Conservation (phyloP, 306 rosid species). For the Cicer pinnatifidum region DNA sequence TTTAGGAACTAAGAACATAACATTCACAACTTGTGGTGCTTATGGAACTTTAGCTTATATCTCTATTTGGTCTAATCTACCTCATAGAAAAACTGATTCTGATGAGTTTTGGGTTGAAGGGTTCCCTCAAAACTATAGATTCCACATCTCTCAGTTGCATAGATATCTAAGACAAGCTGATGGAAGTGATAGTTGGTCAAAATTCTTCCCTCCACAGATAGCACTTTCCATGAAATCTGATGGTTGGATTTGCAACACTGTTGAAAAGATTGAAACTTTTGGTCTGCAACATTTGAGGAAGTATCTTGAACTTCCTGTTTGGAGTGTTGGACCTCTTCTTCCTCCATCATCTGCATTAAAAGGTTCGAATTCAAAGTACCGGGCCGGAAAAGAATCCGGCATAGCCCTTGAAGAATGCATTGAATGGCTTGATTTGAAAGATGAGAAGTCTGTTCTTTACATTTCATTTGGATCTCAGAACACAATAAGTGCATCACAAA, state of each 20-base stretch:
- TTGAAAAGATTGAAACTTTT: constrained; percentile 62
- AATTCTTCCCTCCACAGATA: constrained; percentile 49
- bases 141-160: constrained; percentile 59
- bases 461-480: constrained; percentile 88
- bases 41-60: constrained; percentile 69
- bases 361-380: constrained; percentile 45
- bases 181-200: constrained; percentile 66
- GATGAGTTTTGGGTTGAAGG: constrained; percentile 65
- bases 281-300: constrained; percentile 63
- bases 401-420: constrained; percentile 54
- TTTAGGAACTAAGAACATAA: constrained; percentile 46
- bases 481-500: constrained; percentile 60
- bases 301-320: constrained; percentile 50
- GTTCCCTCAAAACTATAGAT: constrained; percentile 58
- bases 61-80: constrained; percentile 70
- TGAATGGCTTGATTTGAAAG: constrained; percentile 58
- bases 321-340: constrained; percentile 66
- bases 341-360: constrained; percentile 22
- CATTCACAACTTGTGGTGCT: constrained; percentile 71
- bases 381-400: constrained; percentile 58
- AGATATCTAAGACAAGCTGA: constrained; percentile 53
- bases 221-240: constrained; percentile 49
- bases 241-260: constrained; percentile 75
- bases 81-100: constrained; percentile 53
- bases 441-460: constrained; percentile 60